Conservation (phyloP, 768 basidiomycete genomes). For the Suillus placidus region DNA sequence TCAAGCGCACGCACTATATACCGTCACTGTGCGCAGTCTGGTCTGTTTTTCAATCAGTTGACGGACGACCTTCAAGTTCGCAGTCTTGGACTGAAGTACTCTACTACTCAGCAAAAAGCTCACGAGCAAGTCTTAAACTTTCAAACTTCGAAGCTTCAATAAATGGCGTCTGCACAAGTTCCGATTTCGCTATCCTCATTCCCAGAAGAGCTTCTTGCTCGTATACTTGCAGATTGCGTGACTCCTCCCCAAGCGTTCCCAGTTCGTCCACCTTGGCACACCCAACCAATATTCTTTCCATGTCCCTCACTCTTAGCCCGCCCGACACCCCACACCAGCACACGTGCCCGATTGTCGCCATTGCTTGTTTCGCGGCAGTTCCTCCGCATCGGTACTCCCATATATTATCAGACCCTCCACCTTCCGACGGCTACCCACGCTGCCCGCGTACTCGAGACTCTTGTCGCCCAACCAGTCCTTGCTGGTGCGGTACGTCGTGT, state of each 20-base stretch:
- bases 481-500: conserved; percentile 45
- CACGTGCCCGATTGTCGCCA: conserved; percentile 37
- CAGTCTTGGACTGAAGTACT: not conserved
- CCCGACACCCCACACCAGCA: conserved; percentile 10
- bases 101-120: not conserved
- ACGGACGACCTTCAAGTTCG: not conserved
- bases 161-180: not conserved
- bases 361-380: conserved; percentile 56
- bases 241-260: conserved; percentile 22
- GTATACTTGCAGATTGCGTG: conserved; percentile 42
- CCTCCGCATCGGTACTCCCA: conserved; percentile 57
- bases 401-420: conserved; percentile 57
- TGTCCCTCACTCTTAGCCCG: conserved; percentile 11
- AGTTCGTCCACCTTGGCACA: conserved; percentile 29
- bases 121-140: not conserved
- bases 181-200: conserved; percentile 30
- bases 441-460: conserved; percentile 37
- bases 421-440: conserved; percentile 46
- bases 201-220: conserved; percentile 49
- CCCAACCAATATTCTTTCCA: conserved; percentile 17
- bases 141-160: not conserved
- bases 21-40: too few species aligned
- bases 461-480: conserved; percentile 41
- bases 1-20: not conserved
- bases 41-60: not conserved